Percentiles rank a stretch among this genome's conserved stretches.
Conservation (phyloP, 2,329 filamentous ascomycete genomes). For the Corynespora cassiicola region DNA sequence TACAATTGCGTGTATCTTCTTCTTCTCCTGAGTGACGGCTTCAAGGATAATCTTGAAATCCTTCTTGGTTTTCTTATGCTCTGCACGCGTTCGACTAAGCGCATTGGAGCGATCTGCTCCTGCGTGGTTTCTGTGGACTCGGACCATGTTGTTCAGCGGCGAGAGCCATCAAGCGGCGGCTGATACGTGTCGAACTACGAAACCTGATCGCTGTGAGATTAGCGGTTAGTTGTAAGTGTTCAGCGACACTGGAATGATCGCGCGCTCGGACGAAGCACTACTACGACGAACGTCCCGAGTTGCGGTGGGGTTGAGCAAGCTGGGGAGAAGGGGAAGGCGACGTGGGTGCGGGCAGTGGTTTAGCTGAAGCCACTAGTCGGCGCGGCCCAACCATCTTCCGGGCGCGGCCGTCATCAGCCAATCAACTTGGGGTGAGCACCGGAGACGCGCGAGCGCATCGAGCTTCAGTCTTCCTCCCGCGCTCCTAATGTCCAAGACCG, state of each 20-base stretch:
- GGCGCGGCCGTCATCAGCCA: constrained; percentile 8
- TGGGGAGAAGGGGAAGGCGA: constrained; percentile 18
- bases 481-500: constrained; percentile 40
- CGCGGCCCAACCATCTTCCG: constrained; percentile 22
- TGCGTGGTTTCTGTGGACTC: constrained; percentile 24
- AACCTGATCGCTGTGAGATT: constrained; percentile 11
- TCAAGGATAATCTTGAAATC: constrained; percentile 66
- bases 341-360: constrained; percentile 3
- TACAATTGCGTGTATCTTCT: constrained; percentile 61
- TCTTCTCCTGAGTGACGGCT: constrained; percentile 65
- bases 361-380: constrained; percentile 7
- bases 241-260: too few species aligned
- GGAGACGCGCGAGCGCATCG: constrained; percentile 2
- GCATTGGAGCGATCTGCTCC: constrained; percentile 21
- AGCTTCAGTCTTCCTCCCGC: constrained; percentile 1
- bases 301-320: constrained; percentile 22
- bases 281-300: constrained; percentile 29
- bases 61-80: constrained; percentile 45
- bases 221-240: constrained; percentile 29
- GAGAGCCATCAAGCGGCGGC: too few species aligned
- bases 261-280: too few species aligned
- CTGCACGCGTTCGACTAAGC: constrained; percentile 30
- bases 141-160: constrained; percentile 32
- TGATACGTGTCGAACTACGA: constrained; percentile 1
- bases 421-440: constrained; percentile 8